Percentiles rank a stretch among this genome's conserved stretches.
phyloP scores from a whole-genome alignment of 140 eudicot species.

The Cichorium intybus region DNA sequence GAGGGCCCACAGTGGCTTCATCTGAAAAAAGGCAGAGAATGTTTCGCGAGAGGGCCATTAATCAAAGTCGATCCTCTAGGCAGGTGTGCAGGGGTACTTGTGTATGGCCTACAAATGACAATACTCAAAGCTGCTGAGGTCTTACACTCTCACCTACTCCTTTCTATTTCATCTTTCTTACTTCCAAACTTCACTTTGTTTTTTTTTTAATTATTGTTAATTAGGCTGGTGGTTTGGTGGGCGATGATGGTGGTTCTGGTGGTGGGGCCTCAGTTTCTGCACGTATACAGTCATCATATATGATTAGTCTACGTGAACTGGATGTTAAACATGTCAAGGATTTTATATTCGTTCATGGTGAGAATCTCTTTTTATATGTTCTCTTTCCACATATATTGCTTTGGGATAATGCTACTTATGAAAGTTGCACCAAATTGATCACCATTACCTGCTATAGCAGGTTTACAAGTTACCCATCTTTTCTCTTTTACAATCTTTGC shows the following conservation, averaged over 20 bases:
- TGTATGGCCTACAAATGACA: conserved; percentile 87
- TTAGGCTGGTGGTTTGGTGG: conserved; percentile 89
- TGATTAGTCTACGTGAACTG: conserved; percentile 67
- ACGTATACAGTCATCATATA: conserved; percentile 79
- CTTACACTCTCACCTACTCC: conserved; percentile 20
- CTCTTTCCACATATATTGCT: background rate
- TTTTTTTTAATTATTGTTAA: background rate
- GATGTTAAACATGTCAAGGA: conserved; percentile 94
- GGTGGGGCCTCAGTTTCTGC: conserved; percentile 73
- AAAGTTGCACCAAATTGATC: no score
- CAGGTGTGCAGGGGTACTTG: conserved; percentile 90
- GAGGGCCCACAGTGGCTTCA: conserved; percentile 96
- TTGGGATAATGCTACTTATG: no score
- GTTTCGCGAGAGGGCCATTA: conserved; percentile 81
- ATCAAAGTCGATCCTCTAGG: conserved; percentile 93
- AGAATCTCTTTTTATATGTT: conserved; percentile 18
- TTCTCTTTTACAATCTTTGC: no score
- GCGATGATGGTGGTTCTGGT: conserved; percentile 66
- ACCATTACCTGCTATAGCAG: no score
- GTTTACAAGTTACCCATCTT: no score
- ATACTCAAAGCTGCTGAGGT: conserved; percentile 98
- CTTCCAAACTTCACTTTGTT: background rate
- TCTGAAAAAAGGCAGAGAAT: conserved; percentile 85
- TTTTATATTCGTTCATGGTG: conserved; percentile 83
- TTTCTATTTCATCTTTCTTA: conserved; percentile 9